Evolutionary conservation across 2,329 filamentous ascomycete species (phyloP).

Genomic region (Lasiodiplodia gonubiensis): DNA sequence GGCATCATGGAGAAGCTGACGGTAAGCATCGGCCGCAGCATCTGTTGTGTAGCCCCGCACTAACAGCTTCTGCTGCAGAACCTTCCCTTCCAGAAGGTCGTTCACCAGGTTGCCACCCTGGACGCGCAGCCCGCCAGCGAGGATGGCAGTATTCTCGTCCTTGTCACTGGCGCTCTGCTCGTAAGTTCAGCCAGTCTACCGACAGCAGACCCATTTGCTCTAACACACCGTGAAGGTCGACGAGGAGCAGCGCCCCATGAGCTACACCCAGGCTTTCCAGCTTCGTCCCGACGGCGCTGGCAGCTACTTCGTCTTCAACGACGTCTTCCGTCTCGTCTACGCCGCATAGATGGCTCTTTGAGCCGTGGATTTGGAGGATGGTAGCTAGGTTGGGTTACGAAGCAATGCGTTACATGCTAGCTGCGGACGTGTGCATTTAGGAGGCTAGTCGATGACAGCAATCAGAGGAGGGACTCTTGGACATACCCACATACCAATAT

Average conservation of each 20-base stretch:
- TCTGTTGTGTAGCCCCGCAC: constrained; percentile 4
- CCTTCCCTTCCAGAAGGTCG: constrained; percentile 81
- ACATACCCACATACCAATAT: constrained; percentile 21
- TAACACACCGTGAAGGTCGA: constrained; percentile 67
- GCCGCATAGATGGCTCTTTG: constrained; percentile 39
- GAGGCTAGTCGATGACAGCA: constrained; percentile 18
- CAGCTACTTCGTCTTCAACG: constrained; percentile 89
- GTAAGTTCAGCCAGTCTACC: constrained; percentile 56
- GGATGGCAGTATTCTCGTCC: constrained; percentile 75
- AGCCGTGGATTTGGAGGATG: neutral
- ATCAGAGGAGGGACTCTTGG: constrained; percentile 19
- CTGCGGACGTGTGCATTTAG: constrained; percentile 20
- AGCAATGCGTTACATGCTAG: constrained; percentile 15
- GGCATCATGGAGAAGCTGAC: constrained; percentile 80
- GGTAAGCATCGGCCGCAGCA: constrained; percentile 58
- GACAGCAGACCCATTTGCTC: neutral
- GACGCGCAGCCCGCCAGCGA: constrained; percentile 80
- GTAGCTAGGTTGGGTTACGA: constrained; percentile 7
- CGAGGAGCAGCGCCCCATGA: constrained; percentile 84
- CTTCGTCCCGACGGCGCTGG: constrained; percentile 70
- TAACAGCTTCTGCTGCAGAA: constrained; percentile 55
- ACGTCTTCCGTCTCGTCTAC: constrained; percentile 91
- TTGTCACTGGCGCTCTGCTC: constrained; percentile 85
- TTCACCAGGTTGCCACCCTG: constrained; percentile 76
- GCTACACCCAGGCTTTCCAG: constrained; percentile 89